A percentile compares a stretch with the other conserved stretches of the same genome.
Evolutionary conservation across 768 basidiomycete species (phyloP).

Genomic region (Boletus huronensis): DNA sequence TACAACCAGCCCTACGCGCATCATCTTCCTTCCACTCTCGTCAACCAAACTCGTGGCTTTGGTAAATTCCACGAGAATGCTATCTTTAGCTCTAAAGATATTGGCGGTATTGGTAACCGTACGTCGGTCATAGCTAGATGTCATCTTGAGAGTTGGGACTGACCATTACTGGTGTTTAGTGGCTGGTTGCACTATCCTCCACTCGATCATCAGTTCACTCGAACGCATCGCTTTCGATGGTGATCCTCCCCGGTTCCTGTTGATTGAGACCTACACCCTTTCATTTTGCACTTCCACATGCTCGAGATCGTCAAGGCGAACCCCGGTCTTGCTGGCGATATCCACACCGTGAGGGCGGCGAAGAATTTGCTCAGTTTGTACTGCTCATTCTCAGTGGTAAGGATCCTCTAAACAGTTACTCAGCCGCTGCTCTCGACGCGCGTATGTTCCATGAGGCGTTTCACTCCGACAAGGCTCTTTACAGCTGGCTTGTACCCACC

Average conservation of each 20-base stretch:
- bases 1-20: constrained; percentile 83
- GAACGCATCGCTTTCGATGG: constrained; percentile 76
- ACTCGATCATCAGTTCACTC: constrained; percentile 66
- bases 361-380: too few relatives aligned
- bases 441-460: too few relatives aligned
- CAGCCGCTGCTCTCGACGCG: too few relatives aligned
- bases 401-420: too few relatives aligned
- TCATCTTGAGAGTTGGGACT: background rate
- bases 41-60: constrained; percentile 69
- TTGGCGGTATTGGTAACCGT: constrained; percentile 77
- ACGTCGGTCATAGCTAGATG: constrained; percentile 29
- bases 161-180: constrained; percentile 43
- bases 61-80: constrained; percentile 80
- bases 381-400: too few relatives aligned
- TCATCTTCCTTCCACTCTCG: constrained; percentile 73
- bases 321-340: constrained; percentile 55
- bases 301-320: constrained; percentile 56
- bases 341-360: too few relatives aligned
- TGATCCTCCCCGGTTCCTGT: constrained; percentile 74
- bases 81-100: constrained; percentile 62
- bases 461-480: too few relatives aligned
- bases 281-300: constrained; percentile 84
- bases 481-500: too few relatives aligned
- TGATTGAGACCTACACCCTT: constrained; percentile 81
- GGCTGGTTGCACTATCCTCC: constrained; percentile 75